Evolutionary conservation across 164 flowering plant genomes (phyloP).

Genomic region (Stephania cephalantha): DNA sequence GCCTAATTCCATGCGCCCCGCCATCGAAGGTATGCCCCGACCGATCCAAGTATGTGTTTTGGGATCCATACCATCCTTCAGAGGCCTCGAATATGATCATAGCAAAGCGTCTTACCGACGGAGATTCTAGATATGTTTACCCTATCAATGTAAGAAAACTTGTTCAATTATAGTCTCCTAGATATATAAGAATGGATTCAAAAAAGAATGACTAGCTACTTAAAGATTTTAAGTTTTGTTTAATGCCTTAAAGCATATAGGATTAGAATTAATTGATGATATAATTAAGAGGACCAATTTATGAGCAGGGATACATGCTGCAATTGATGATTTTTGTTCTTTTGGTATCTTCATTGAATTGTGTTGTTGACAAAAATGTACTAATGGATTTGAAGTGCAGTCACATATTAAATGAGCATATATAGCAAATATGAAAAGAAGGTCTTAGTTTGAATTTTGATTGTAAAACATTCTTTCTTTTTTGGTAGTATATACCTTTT

Average conservation of each 20-base stretch:
- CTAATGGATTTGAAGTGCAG: too few relatives aligned
- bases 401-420: too few relatives aligned
- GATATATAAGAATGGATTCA: not conserved
- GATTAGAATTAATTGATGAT: too few relatives aligned
- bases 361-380: too few relatives aligned
- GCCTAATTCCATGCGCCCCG: conserved; percentile 53
- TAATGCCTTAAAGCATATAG: not conserved
- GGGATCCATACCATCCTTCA: conserved; percentile 75
- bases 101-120: conserved; percentile 45
- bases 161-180: not conserved
- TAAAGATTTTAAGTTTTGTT: not conserved
- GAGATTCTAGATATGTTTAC: conserved; percentile 30
- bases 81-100: conserved; percentile 54
- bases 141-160: conserved; percentile 49
- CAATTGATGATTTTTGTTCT: too few relatives aligned
- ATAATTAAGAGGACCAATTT: too few relatives aligned
- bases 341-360: too few relatives aligned
- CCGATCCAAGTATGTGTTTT: conserved; percentile 56
- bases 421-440: too few relatives aligned
- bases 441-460: too few relatives aligned
- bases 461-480: too few relatives aligned
- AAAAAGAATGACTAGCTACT: too few relatives aligned
- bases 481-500: too few relatives aligned
- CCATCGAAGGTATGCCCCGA: conserved; percentile 46
- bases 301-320: not conserved